These are phyloP conservation scores for Phytophthora pistaciae DNA, from an alignment of 352 stramenopile genomes.

Conservation along the genomic window DNA sequence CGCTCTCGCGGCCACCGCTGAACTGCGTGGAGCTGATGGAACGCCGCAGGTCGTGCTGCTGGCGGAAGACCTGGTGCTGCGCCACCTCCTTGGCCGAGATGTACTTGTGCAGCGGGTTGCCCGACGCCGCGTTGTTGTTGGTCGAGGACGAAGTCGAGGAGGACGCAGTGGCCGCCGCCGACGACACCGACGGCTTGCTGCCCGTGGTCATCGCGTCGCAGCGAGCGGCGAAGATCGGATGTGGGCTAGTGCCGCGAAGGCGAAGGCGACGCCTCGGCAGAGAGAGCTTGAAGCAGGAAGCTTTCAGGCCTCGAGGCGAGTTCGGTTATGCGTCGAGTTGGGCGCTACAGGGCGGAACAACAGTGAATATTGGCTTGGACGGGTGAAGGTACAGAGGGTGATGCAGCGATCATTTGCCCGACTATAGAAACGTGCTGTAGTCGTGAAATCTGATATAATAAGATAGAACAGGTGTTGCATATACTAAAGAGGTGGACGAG, in stretches of 20 bases:
- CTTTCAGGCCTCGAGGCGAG: constrained; percentile 20
- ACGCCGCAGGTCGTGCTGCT: constrained; percentile 45
- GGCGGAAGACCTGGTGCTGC: constrained; percentile 55
- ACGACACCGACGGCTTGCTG: constrained; percentile 28
- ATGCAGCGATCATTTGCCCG: neutral
- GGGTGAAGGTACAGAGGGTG: constrained; percentile 6
- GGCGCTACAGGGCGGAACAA: constrained; percentile 26
- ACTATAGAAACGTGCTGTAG: too few species aligned
- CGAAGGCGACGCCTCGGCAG: constrained; percentile 35
- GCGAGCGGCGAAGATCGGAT: constrained; percentile 15
- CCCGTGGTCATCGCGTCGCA: constrained; percentile 42
- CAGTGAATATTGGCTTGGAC: constrained; percentile 2
- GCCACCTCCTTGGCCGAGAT: constrained; percentile 73
- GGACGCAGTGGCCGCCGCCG: constrained; percentile 10
- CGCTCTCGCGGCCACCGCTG: constrained; percentile 15
- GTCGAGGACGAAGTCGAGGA: constrained; percentile 4
- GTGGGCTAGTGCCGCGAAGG: neutral
- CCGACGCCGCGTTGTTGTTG: constrained; percentile 12
- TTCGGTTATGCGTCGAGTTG: constrained; percentile 20
- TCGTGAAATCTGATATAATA: neutral
- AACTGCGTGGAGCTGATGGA: constrained; percentile 50
- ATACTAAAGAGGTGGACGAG: constrained; percentile 12
- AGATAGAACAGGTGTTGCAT: neutral
- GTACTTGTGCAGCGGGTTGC: constrained; percentile 56
- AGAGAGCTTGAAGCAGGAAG: constrained; percentile 35